Evolutionary conservation across 176 grass and related monocot genomes (phyloP), one percentile per base, ranked within the genome.

Genomic region (Neostapfia colusana): DNA sequence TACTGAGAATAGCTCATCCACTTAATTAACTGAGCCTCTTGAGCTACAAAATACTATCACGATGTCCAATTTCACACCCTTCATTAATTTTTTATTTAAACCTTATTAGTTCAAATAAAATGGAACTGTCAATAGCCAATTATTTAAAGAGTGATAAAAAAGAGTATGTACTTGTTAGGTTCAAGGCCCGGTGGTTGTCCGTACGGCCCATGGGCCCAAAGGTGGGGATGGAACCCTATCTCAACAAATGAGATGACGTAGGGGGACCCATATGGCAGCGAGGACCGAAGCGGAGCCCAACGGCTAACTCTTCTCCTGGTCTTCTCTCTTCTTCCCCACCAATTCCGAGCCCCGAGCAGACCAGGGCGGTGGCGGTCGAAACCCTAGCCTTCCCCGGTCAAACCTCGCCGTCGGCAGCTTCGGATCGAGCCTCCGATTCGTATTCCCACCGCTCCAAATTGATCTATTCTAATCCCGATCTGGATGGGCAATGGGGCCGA

Each of bases 381-480:
- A 82, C 69, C 69, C 69, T 74, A 53, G 41, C 36, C 48, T 43
- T 56, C 23, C 24, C 76, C 37, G 36, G 79, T 74, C 79, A 65
- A 73, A 63, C 42, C 80, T 65, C 18, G 26, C 79, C 43, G 23
- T 5, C n/a, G 17, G 27, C 18, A 68, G 66, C 76, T 9, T 35
- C 76, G 7, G 53, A 27, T 78, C 46, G 35, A 43, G 35, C n/a
- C 63, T 42, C n/a, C 62, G 53, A 55, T 78, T 55, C 16, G 2
- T 41, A 3, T 9, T 41, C 64, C 13, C 23, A 3, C 48, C 6
- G 37, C 20, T 20, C 45, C 63, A 66, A 39, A 62, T 62, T 27
- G 13, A 62, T 4, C 10, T 31, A 7, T 31, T 25, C 23, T 23
- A 6, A 13, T 11, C n/a, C 36, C 63, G 49, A 65, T 53, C 62